A percentile compares a stretch with the other conserved stretches of the same genome.
phyloP scores from a whole-genome alignment of 208 protist species.

The Crithidia brevicula region DNA sequence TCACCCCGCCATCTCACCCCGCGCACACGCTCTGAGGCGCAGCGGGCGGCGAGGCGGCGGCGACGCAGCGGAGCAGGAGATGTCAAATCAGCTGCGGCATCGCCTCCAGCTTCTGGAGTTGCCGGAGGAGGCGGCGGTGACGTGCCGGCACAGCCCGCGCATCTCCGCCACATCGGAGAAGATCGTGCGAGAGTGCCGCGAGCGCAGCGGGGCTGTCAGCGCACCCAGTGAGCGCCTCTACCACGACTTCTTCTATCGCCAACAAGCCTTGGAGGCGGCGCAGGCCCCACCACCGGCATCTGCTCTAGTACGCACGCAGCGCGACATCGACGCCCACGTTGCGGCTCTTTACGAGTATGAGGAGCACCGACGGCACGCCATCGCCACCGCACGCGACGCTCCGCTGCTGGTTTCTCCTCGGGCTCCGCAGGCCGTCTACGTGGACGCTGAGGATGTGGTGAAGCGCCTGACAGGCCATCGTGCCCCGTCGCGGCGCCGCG shows the following conservation, averaged over 20 bases:
- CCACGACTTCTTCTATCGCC: constrained; percentile 42
- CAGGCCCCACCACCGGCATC: not conserved
- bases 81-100: constrained; percentile 39
- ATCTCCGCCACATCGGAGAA: constrained; percentile 51
- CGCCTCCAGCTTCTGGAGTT: constrained; percentile 55
- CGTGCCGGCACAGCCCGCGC: constrained; percentile 35
- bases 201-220: constrained; percentile 26
- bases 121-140: constrained; percentile 28
- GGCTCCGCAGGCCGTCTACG: constrained; percentile 22
- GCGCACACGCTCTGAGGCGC: constrained; percentile 16
- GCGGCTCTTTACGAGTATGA: constrained; percentile 55
- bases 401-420: constrained; percentile 7
- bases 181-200: constrained; percentile 47
- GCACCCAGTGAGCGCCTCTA: constrained; percentile 55
- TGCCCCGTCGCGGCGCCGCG: constrained; percentile 9
- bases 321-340: constrained; percentile 59
- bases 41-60: not conserved
- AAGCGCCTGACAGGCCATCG: constrained; percentile 40
- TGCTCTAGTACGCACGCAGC: constrained; percentile 27
- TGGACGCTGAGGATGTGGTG: constrained; percentile 45
- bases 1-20: constrained; percentile 47
- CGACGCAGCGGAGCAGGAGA: constrained; percentile 8
- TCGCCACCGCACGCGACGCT: constrained; percentile 49
- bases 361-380: constrained; percentile 34
- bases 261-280: constrained; percentile 7